Percentiles rank a stretch among this genome's conserved stretches.
These are phyloP conservation scores for Phytophthora constricta DNA, from an alignment of 352 stramenopile species.

Conservation along the genomic window DNA sequence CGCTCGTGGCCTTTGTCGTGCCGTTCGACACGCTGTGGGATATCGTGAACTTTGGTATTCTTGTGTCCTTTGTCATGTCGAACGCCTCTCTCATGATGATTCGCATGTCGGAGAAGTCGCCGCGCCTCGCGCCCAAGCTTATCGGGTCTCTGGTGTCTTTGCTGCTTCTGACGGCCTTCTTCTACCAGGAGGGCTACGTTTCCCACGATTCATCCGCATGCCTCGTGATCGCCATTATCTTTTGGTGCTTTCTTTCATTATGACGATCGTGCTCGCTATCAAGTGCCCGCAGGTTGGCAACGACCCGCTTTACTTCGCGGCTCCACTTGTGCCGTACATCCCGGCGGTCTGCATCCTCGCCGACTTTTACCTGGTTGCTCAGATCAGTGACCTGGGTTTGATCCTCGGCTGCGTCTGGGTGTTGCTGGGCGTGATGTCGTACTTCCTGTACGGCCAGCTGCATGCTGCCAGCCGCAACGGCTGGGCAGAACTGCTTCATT, in stretches of 20 bases:
- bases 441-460: slow-evolving; percentile 56
- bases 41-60: slow-evolving; percentile 72
- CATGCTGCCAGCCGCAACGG: slow-evolving; percentile 46
- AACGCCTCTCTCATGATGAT: slow-evolving; percentile 64
- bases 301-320: slow-evolving; percentile 40
- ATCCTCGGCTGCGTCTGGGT: slow-evolving; percentile 48
- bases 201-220: slow-evolving; percentile 31
- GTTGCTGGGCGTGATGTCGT: slow-evolving; percentile 45
- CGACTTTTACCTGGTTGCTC: slow-evolving; percentile 58
- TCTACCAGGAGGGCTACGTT: slow-evolving; percentile 54
- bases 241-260: slow-evolving; percentile 33
- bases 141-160: slow-evolving; percentile 35
- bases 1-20: slow-evolving; percentile 54
- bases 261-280: slow-evolving; percentile 36
- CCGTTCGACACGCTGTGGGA: slow-evolving; percentile 69
- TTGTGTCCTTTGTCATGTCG: slow-evolving; percentile 77
- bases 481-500: slow-evolving; percentile 48
- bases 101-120: slow-evolving; percentile 47
- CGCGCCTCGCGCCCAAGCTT: slow-evolving; percentile 38
- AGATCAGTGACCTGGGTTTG: slow-evolving; percentile 50
- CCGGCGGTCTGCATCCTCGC: slow-evolving; percentile 50
- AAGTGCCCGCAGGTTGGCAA: slow-evolving; percentile 50
- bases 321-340: slow-evolving; percentile 54
- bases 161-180: slow-evolving; percentile 38
- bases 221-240: slow-evolving; percentile 43